Evolutionary conservation across 1,139 yeast species (phyloP).

Genomic region (Suhomyces guaymorum): DNA sequence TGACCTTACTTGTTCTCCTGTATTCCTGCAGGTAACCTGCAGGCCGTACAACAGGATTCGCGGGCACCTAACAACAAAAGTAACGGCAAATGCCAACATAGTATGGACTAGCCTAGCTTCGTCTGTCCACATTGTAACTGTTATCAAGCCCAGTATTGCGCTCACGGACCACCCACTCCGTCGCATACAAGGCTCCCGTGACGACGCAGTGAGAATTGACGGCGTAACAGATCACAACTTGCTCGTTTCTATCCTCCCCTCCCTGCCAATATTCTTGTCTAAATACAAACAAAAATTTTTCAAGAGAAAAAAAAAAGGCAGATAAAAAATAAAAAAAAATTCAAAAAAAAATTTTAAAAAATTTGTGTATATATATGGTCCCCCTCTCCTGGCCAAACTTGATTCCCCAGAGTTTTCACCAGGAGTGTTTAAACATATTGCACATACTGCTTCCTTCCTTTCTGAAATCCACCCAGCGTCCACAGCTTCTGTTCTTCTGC

Average conservation of each 20-base stretch:
- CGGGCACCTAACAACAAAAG: constrained; percentile 2
- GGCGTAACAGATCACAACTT: no score
- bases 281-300: constrained; percentile 5
- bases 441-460: constrained; percentile 1
- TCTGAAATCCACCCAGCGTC: no score
- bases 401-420: constrained; percentile 1
- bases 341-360: constrained; percentile 9
- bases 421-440: neutral
- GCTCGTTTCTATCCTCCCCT: neutral
- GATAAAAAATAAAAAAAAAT: constrained; percentile 9
- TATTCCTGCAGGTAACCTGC: constrained; percentile 1
- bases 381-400: constrained; percentile 7
- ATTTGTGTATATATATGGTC: constrained; percentile 12
- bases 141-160: no score
- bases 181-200: no score
- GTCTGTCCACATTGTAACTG: no score
- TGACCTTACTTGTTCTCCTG: constrained; percentile 1
- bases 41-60: neutral
- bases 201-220: no score
- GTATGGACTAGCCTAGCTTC: no score
- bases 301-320: constrained; percentile 5
- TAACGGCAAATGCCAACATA: constrained; percentile 1
- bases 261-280: constrained; percentile 2
- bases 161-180: no score
- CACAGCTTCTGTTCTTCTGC: no score